Percentiles rank a stretch among this genome's conserved stretches.
Conservation (phyloP, 768 basidiomycete species). For the Tubosaeta sp. region DNA sequence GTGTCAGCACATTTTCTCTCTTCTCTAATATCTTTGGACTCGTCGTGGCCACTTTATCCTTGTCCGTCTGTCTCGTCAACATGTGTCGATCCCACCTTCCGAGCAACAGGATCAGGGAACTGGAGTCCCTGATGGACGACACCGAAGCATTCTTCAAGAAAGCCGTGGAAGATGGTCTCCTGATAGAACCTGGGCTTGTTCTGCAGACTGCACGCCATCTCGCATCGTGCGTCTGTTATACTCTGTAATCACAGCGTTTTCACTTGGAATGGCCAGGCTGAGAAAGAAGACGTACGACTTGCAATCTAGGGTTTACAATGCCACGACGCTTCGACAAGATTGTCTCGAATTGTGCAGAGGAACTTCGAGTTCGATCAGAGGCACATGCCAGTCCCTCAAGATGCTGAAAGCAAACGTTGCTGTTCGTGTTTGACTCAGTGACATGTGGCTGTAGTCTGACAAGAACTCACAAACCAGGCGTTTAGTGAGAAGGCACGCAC, state of each 20-base stretch:
- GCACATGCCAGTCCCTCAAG: background rate
- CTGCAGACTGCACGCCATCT: background rate
- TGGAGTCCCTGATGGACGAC: slow-evolving; percentile 2
- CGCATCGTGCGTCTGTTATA: background rate
- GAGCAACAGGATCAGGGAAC: slow-evolving; percentile 1
- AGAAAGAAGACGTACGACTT: background rate
- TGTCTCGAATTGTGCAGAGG: background rate
- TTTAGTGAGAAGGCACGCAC: background rate
- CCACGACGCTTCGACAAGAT: background rate
- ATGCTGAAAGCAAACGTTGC: background rate
- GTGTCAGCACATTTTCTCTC: background rate
- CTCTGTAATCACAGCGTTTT: too few relatives aligned
- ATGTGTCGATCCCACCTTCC: slow-evolving; percentile 3
- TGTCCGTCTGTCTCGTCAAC: background rate
- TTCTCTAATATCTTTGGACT: slow-evolving; percentile 7
- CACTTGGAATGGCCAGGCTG: background rate
- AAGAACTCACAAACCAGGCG: background rate
- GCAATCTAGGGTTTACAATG: background rate
- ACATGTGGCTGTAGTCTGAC: background rate
- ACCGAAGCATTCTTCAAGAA: background rate
- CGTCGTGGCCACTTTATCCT: background rate
- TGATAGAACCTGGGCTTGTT: background rate
- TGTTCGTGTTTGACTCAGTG: background rate
- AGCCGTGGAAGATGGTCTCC: slow-evolving; percentile 5
- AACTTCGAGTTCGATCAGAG: background rate